Conservation (phyloP, 2,329 filamentous ascomycete species). For the Pseudopyrenochaeta lycopersici region DNA sequence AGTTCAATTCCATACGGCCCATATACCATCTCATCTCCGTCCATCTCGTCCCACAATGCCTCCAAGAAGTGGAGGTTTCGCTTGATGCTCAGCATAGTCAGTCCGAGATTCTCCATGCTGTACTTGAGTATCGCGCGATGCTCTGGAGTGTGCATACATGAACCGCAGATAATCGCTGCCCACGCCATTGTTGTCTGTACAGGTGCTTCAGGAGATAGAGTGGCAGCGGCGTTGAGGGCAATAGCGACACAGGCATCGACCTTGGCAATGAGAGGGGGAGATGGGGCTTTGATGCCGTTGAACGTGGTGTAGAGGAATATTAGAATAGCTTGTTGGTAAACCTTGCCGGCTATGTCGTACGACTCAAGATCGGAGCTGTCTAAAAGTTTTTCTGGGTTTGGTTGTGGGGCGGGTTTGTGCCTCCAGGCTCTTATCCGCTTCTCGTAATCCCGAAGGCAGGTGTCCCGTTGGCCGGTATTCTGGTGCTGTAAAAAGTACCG, state of each 20-base stretch:
- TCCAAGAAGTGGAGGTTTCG: background rate
- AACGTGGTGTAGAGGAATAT: conserved; percentile 6
- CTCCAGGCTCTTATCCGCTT: conserved; percentile 1
- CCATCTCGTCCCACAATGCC: conserved; percentile 4
- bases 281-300: background rate
- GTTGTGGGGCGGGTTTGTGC: background rate
- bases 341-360: background rate
- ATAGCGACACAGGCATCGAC: background rate
- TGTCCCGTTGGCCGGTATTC: background rate
- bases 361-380: background rate
- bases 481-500: background rate
- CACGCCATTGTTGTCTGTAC: conserved; percentile 6
- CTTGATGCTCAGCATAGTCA: background rate
- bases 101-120: background rate
- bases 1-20: conserved; percentile 6
- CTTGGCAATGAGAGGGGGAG: background rate
- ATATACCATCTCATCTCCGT: conserved; percentile 3
- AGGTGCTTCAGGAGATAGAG: background rate
- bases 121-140: background rate
- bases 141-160: background rate
- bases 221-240: background rate
- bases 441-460: background rate
- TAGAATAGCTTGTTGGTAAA: conserved; percentile 3
- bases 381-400: background rate
- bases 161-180: conserved; percentile 1